Evolutionary conservation across 2,329 filamentous ascomycete species (phyloP), one percentile per base, ranked within the genome.

Genomic region (Xylariaceae sp.): DNA sequence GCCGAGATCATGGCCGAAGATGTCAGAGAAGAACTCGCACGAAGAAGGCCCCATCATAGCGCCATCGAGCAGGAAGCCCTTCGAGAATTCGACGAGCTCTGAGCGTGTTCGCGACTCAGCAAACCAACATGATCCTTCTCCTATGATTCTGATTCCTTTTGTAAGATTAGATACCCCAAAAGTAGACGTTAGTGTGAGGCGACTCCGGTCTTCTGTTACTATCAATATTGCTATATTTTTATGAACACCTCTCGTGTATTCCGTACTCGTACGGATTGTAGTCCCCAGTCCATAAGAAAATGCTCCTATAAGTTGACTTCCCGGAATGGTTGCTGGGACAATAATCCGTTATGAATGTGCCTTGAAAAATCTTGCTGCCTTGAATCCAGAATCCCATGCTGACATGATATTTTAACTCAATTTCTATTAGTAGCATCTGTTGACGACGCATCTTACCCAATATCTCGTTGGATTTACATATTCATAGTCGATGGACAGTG

Each of bases 1-100:
- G 66, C 67, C 15, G 63, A 65, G 44, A 53, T 60, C 23, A 61
- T 70, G 63, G 61, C 63, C 17, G 66, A 71, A 11, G 66, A 69
- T 55, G 63, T 72, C 49, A 69, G 68, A 62, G 64, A 70, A 56
- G 69, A 64, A 15, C 55, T 73, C 51, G 63, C 60, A 35, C 65
- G 64, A 23, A 67, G 65, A 37, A 67, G 65, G 58, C 62, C 53
- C 13, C 60, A 64, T 23, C 59, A 64, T 23, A 58, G 54, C 10
- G 54, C 61, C n/a, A 52, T 54, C 9, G 66, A 68, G n/a, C 67
- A 68, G 17, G 66, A 67, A 54, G 67, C 65, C 4, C 56, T 73
- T 9, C 69, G 70, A 59, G 68, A 64, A 44, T 67, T 74, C 49
- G 72, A 73, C 57, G 72, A 74, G 56, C 62, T 74, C 59, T 74